phyloP scores from a whole-genome alignment of 768 basidiomycete species.

The Suillus alpinus region DNA sequence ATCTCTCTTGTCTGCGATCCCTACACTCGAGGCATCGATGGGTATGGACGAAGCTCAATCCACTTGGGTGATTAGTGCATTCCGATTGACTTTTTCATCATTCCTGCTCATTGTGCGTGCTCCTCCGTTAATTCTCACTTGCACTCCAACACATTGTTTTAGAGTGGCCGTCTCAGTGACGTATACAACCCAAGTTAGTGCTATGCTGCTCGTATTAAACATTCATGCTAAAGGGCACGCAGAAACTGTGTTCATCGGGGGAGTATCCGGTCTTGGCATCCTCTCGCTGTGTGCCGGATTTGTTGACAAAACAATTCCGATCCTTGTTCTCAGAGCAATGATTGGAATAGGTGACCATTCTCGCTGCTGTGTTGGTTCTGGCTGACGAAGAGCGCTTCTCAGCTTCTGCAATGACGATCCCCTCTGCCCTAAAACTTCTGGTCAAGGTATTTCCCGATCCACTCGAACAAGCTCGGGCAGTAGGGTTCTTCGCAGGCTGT shows the following conservation, averaged over 20 bases:
- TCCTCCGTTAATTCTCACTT: background rate
- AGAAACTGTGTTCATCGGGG: slow-evolving; percentile 42
- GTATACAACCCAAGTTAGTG: slow-evolving; percentile 39
- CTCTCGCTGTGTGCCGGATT: slow-evolving; percentile 48
- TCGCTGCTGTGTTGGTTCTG: background rate
- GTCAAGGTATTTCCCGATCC: slow-evolving; percentile 50
- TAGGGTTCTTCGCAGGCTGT: slow-evolving; percentile 45
- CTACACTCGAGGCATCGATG: slow-evolving; percentile 25
- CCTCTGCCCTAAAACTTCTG: slow-evolving; percentile 49
- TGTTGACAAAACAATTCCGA: slow-evolving; percentile 39
- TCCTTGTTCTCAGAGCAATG: slow-evolving; percentile 51
- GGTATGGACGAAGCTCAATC: slow-evolving; percentile 20
- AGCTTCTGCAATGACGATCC: slow-evolving; percentile 51
- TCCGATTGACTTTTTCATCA: slow-evolving; percentile 41
- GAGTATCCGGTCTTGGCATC: slow-evolving; percentile 40
- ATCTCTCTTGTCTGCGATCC: slow-evolving; percentile 37
- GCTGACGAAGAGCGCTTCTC: slow-evolving; percentile 5
- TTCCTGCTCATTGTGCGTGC: slow-evolving; percentile 26
- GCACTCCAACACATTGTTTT: background rate
- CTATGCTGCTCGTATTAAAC: background rate
- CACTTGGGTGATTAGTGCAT: slow-evolving; percentile 43
- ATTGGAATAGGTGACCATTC: slow-evolving; percentile 41
- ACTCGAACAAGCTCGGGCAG: slow-evolving; percentile 43
- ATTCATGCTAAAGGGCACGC: background rate
- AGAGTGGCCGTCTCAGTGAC: slow-evolving; percentile 40